Evolutionary conservation across 2,329 filamentous ascomycete species (phyloP).

Genomic region (Paraphaeosphaeria minitans): DNA sequence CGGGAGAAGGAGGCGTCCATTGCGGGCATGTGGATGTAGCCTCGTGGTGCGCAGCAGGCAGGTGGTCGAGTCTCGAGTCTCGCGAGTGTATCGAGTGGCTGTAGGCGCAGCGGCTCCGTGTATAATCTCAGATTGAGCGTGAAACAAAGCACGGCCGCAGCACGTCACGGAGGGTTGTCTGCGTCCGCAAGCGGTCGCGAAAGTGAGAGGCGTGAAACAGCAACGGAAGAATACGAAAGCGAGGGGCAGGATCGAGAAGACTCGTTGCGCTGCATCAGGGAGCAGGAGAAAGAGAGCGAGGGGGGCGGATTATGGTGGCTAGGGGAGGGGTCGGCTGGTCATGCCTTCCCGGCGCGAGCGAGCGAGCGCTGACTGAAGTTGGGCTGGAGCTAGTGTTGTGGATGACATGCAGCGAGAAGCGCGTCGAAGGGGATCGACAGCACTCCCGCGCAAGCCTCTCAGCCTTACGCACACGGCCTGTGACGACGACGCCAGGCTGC

Average conservation of each 20-base stretch:
- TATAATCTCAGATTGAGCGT: constrained; percentile 21
- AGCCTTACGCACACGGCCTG: constrained; percentile 2
- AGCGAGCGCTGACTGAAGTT: background rate
- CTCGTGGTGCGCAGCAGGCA: background rate
- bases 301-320: constrained; percentile 2
- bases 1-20: constrained; percentile 39
- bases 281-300: background rate
- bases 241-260: constrained; percentile 17
- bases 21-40: constrained; percentile 6
- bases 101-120: constrained; percentile 15
- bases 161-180: constrained; percentile 23
- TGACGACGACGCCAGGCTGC: background rate
- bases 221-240: constrained; percentile 29
- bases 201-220: constrained; percentile 19
- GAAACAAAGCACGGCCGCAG: constrained; percentile 41
- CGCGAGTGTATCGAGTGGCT: constrained; percentile 25
- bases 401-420: constrained; percentile 4
- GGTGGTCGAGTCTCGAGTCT: constrained; percentile 26
- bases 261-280: constrained; percentile 4
- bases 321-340: background rate
- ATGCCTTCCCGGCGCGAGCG: background rate
- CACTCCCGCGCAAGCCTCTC: background rate
- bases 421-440: constrained; percentile 4
- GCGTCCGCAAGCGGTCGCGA: constrained; percentile 27
- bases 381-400: background rate